phyloP scores from a whole-genome alignment of 2,329 filamentous ascomycete genomes.

The Fulvia fulva region DNA sequence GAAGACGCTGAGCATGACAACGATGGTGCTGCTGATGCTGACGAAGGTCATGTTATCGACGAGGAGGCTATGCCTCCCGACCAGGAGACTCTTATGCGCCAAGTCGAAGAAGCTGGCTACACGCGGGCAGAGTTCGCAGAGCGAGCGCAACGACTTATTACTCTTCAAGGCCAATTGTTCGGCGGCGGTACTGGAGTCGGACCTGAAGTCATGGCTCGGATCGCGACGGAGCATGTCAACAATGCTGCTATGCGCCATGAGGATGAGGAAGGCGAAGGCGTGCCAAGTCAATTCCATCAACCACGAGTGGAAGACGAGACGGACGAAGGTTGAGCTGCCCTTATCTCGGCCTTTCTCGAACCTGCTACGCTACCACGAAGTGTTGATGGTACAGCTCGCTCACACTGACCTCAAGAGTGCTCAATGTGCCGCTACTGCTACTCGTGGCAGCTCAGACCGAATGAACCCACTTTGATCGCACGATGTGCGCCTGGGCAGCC shows the following conservation, averaged over 20 bases:
- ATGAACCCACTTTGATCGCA: too few species aligned
- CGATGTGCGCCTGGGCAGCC: too few species aligned
- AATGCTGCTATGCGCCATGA: neutral
- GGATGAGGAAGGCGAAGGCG: neutral
- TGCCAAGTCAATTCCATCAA: neutral
- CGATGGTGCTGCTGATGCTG: constrained; percentile 6
- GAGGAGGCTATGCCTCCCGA: constrained; percentile 17
- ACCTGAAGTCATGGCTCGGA: neutral
- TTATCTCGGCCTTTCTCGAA: neutral
- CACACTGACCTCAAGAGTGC: too few species aligned
- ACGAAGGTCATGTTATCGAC: neutral
- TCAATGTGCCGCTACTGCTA: too few species aligned
- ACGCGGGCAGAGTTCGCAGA: constrained; percentile 4
- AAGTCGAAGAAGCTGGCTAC: constrained; percentile 27
- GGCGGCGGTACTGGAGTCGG: neutral
- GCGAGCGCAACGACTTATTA: constrained; percentile 4
- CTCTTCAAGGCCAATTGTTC: constrained; percentile 7
- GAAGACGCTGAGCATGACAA: constrained; percentile 6
- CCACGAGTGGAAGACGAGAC: neutral
- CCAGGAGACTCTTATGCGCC: constrained; percentile 27
- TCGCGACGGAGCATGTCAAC: neutral
- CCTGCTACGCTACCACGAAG: too few species aligned
- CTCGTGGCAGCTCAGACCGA: too few species aligned
- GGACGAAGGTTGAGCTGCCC: neutral
- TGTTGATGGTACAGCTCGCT: too few species aligned